These are phyloP conservation scores for Aureobasidium sp. DNA, from an alignment of 2,329 filamentous ascomycete genomes.

Conservation along the genomic window DNA sequence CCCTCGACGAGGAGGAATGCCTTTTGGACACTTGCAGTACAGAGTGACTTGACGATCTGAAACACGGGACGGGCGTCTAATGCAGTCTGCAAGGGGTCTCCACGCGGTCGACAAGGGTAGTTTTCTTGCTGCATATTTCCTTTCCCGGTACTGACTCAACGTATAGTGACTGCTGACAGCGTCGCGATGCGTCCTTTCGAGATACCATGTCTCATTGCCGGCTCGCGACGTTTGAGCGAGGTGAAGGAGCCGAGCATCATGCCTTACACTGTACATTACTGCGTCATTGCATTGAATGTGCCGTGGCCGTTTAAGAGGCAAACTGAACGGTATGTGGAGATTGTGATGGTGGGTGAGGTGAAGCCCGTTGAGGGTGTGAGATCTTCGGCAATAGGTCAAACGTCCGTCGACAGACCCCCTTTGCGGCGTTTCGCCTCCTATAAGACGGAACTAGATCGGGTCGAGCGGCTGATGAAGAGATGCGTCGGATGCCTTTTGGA, in stretches of 20 bases:
- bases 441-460: not conserved
- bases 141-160: not conserved
- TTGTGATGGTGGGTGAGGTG: slow-evolving; percentile 1
- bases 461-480: not conserved
- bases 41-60: not conserved
- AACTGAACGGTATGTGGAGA: not conserved
- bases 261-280: not conserved
- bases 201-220: not conserved
- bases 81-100: slow-evolving; percentile 4
- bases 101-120: not conserved
- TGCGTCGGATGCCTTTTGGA: not conserved
- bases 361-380: slow-evolving; percentile 3
- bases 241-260: not conserved
- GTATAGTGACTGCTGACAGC: not conserved
- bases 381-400: slow-evolving; percentile 11
- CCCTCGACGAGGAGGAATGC: not conserved
- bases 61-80: slow-evolving; percentile 9
- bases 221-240: not conserved
- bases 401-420: not conserved
- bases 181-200: not conserved
- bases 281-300: slow-evolving; percentile 1
- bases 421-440: slow-evolving; percentile 2
- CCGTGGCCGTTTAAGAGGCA: not conserved
- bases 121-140: not conserved
- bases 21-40: not conserved